Percentiles rank a stretch among this genome's conserved stretches.
Conservation (phyloP, 2,329 filamentous ascomycete species). For the Fusarium pseudonygamai region DNA sequence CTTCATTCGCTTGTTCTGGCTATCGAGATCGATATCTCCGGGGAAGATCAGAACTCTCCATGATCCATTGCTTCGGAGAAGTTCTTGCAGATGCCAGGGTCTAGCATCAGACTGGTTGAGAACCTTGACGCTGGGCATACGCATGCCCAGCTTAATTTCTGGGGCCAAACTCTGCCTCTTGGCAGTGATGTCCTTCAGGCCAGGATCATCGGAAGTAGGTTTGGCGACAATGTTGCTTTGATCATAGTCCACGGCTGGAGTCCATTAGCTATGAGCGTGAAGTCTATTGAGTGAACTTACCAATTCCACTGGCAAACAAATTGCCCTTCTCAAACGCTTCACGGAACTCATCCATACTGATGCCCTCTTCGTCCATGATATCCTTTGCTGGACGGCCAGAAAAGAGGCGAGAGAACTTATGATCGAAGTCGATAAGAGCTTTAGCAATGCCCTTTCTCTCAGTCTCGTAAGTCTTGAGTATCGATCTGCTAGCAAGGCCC, state of each 20-base stretch:
- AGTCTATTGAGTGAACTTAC: background rate
- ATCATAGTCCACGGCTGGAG: constrained; percentile 20
- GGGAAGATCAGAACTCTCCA: constrained; percentile 63
- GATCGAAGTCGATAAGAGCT: constrained; percentile 72
- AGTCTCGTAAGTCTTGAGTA: constrained; percentile 60
- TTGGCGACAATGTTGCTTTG: constrained; percentile 29
- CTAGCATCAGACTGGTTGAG: constrained; percentile 65
- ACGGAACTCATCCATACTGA: constrained; percentile 71
- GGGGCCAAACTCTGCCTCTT: constrained; percentile 47
- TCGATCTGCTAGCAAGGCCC: constrained; percentile 51
- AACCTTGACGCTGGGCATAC: constrained; percentile 67
- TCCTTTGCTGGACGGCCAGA: constrained; percentile 62
- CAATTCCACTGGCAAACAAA: constrained; percentile 39
- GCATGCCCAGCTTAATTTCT: constrained; percentile 60
- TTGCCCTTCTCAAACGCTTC: constrained; percentile 68
- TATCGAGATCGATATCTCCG: background rate
- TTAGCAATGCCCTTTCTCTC: constrained; percentile 69
- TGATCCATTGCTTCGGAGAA: constrained; percentile 52
- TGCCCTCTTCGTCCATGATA: constrained; percentile 68
- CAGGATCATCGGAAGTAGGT: background rate
- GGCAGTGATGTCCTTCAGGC: background rate
- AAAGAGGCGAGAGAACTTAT: constrained; percentile 65
- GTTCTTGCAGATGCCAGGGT: constrained; percentile 68
- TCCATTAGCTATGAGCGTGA: background rate
- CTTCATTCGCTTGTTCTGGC: background rate